Conservation (phyloP, 192 early-diverging fungal genomes). For the Podila horticola region DNA sequence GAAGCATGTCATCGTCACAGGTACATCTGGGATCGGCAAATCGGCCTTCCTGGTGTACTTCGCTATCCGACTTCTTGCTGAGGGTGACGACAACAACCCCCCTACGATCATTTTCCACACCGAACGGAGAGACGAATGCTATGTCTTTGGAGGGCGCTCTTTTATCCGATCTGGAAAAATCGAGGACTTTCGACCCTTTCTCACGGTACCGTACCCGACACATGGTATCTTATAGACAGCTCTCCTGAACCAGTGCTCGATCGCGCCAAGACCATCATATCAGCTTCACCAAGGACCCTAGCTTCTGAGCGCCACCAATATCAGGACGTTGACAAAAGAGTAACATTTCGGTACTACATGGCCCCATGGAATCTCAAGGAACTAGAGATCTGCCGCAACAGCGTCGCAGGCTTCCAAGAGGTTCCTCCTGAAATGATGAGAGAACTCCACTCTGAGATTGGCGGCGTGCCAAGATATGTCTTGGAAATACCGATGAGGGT, state of each 20-base stretch:
- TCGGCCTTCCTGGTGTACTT: conserved; percentile 50
- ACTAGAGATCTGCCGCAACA: conserved; percentile 4
- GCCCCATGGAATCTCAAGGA: conserved; percentile 19
- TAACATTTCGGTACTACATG: conserved; percentile 22
- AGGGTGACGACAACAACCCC: conserved; percentile 25
- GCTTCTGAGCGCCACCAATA: conserved; percentile 14
- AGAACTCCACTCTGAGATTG: conserved; percentile 22
- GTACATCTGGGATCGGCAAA: conserved; percentile 49
- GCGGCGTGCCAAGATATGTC: conserved; percentile 36
- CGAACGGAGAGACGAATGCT: background rate
- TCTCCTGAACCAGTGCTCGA: conserved; percentile 2
- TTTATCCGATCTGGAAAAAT: conserved; percentile 4
- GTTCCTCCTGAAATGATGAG: conserved; percentile 8
- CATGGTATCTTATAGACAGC: conserved; percentile 7
- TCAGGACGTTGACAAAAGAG: conserved; percentile 9
- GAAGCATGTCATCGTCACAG: conserved; percentile 31
- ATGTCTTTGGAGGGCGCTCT: conserved; percentile 12
- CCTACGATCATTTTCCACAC: conserved; percentile 29
- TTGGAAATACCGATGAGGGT: conserved; percentile 11
- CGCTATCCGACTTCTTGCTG: conserved; percentile 36
- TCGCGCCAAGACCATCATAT: conserved; percentile 7
- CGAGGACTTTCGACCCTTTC: conserved; percentile 7
- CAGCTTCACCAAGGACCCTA: conserved; percentile 12
- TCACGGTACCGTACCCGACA: too few relatives aligned
- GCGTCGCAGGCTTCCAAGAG: conserved; percentile 6